Conservation (phyloP, 129 eudicot species). For the Lonicera japonica region DNA sequence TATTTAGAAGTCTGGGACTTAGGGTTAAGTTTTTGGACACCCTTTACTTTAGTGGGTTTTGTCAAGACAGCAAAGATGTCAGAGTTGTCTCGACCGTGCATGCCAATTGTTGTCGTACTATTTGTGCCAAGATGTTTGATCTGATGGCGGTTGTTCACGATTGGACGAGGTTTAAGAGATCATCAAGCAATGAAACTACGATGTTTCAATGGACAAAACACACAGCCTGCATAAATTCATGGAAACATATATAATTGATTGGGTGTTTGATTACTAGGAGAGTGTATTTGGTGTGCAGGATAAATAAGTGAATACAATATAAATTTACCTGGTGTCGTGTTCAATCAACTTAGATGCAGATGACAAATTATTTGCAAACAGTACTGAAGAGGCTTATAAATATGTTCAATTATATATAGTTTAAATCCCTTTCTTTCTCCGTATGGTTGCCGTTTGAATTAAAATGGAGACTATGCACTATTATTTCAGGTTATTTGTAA, state of each 20-base stretch:
- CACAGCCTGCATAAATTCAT: slow-evolving; percentile 29
- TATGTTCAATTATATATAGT: too few species aligned
- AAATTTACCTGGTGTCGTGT: too few species aligned
- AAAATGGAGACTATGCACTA: too few species aligned
- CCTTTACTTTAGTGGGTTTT: slow-evolving; percentile 46
- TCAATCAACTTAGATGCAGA: too few species aligned
- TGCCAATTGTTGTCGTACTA: slow-evolving; percentile 61
- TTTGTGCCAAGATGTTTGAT: slow-evolving; percentile 46
- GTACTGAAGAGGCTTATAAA: too few species aligned
- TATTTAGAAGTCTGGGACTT: slow-evolving; percentile 23
- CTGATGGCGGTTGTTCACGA: slow-evolving; percentile 33
- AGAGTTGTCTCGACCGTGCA: slow-evolving; percentile 41
- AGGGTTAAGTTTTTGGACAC: slow-evolving; percentile 51
- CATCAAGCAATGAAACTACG: neutral
- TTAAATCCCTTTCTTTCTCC: too few species aligned
- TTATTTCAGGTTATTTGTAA: too few species aligned
- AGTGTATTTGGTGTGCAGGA: too few species aligned
- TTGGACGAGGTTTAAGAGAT: slow-evolving; percentile 49
- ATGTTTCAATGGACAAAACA: slow-evolving; percentile 38
- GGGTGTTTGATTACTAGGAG: too few species aligned
- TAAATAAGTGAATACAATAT: too few species aligned
- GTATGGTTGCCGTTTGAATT: too few species aligned
- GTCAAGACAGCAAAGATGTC: slow-evolving; percentile 46
- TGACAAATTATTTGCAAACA: too few species aligned
- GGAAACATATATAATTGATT: slow-evolving; percentile 25